Percentiles rank a stretch among this genome's conserved stretches.
Evolutionary conservation across 2,329 filamentous ascomycete genomes (phyloP).

Genomic region (Penicillium sp.): DNA sequence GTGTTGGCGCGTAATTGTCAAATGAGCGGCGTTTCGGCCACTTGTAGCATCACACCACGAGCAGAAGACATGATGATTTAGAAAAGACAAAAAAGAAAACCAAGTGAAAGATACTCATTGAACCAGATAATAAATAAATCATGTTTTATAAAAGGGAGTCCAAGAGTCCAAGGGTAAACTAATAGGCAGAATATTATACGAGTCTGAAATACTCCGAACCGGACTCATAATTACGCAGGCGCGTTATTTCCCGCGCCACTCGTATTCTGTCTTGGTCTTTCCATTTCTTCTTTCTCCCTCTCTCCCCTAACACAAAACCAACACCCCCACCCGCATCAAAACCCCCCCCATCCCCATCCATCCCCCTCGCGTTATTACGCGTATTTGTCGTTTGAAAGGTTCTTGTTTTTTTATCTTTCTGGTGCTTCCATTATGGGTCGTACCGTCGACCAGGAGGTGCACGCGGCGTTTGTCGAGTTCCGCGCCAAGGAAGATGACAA

Average conservation of each 20-base stretch:
- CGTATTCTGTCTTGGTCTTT: constrained; percentile 26
- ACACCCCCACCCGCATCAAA: neutral
- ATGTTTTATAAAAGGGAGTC: too few relatives aligned
- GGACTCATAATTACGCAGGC: constrained; percentile 25
- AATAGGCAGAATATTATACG: neutral
- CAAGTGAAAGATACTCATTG: too few relatives aligned
- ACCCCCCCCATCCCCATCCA: neutral
- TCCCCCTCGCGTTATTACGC: constrained; percentile 13
- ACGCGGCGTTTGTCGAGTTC: constrained; percentile 55
- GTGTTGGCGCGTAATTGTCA: neutral
- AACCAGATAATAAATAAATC: too few relatives aligned
- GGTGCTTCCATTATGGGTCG: constrained; percentile 46
- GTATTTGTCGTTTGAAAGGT: neutral
- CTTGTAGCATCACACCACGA: neutral
- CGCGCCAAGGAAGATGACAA: constrained; percentile 55
- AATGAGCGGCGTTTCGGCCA: neutral
- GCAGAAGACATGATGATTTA: neutral
- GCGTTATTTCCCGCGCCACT: constrained; percentile 13
- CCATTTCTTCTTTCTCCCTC: constrained; percentile 22
- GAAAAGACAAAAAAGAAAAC: too few relatives aligned
- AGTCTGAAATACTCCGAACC: constrained; percentile 5
- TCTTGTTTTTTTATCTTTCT: constrained; percentile 19
- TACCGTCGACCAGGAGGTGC: constrained; percentile 53
- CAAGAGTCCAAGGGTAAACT: too few relatives aligned
- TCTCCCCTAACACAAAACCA: constrained; percentile 7